These are phyloP conservation scores for Zymoseptoria crescenta DNA, from an alignment of 2,329 filamentous ascomycete genomes.

Conservation along the genomic window DNA sequence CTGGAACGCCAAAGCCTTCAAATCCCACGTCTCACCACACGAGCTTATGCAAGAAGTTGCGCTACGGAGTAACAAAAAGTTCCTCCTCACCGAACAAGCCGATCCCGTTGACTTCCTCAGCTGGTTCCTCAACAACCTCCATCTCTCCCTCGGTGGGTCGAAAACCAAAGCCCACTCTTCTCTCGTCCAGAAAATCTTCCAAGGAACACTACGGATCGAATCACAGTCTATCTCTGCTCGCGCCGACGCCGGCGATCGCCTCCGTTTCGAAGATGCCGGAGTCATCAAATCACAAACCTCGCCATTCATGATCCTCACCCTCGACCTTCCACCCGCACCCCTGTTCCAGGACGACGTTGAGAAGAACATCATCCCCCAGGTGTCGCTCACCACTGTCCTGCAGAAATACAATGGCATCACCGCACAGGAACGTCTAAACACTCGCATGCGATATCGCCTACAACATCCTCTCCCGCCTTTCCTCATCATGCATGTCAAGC, in stretches of 20 bases:
- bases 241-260: slow-evolving; percentile 74
- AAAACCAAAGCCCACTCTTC: slow-evolving; percentile 77
- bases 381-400: slow-evolving; percentile 73
- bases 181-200: slow-evolving; percentile 87
- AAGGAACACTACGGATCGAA: slow-evolving; percentile 85
- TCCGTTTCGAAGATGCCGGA: slow-evolving; percentile 81
- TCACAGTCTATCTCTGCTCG: slow-evolving; percentile 89
- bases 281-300: slow-evolving; percentile 69
- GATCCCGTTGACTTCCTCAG: slow-evolving; percentile 94
- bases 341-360: slow-evolving; percentile 94
- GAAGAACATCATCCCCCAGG: slow-evolving; percentile 92
- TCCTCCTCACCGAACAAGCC: slow-evolving; percentile 81
- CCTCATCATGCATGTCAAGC: slow-evolving; percentile 90
- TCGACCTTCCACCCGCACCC: slow-evolving; percentile 84
- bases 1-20: slow-evolving; percentile 96
- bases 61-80: slow-evolving; percentile 81
- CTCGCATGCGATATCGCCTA: slow-evolving; percentile 81
- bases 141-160: slow-evolving; percentile 82
- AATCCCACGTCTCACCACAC: slow-evolving; percentile 92
- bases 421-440: slow-evolving; percentile 80
- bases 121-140: slow-evolving; percentile 96
- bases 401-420: slow-evolving; percentile 86
- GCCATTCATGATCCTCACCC: slow-evolving; percentile 83
- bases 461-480: slow-evolving; percentile 86
- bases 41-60: slow-evolving; percentile 94